These are phyloP conservation scores for Debaryomyces fabryi DNA, from an alignment of 1,139 yeast species.

Conservation along the genomic window DNA sequence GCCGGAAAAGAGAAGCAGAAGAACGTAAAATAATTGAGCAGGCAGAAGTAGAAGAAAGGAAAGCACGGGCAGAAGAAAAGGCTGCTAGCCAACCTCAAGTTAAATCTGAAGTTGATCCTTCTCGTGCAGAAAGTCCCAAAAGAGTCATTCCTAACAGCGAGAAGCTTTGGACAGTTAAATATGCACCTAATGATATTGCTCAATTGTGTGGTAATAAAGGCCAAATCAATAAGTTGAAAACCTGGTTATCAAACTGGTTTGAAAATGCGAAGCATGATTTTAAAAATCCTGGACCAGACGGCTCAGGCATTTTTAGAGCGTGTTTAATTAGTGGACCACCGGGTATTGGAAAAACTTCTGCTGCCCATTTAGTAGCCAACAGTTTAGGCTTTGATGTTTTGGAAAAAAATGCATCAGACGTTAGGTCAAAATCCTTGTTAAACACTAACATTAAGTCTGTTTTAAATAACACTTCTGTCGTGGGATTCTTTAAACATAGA, in stretches of 20 bases:
- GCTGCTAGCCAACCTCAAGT: slow-evolving; percentile 40
- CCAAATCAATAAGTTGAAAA: slow-evolving; percentile 61
- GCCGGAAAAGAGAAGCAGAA: slow-evolving; percentile 67
- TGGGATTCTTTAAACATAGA: slow-evolving; percentile 65
- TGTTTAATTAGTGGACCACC: slow-evolving; percentile 86
- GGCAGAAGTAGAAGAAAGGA: slow-evolving; percentile 42
- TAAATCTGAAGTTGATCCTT: slow-evolving; percentile 1
- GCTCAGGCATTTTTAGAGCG: slow-evolving; percentile 71
- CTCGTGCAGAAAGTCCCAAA: slow-evolving; percentile 10
- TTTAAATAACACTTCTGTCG: slow-evolving; percentile 78
- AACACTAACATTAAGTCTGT: slow-evolving; percentile 71
- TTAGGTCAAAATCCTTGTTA: slow-evolving; percentile 77
- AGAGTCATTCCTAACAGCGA: slow-evolving; percentile 48
- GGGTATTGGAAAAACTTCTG: slow-evolving; percentile 81
- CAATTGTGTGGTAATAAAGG: slow-evolving; percentile 94
- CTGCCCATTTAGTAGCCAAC: slow-evolving; percentile 74
- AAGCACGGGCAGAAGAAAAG: slow-evolving; percentile 25
- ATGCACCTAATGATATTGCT: slow-evolving; percentile 75
- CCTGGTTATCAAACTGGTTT: slow-evolving; percentile 85
- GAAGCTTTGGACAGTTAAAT: slow-evolving; percentile 87
- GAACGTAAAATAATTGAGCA: slow-evolving; percentile 55
- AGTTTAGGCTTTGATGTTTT: slow-evolving; percentile 70
- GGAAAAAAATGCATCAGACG: slow-evolving; percentile 86
- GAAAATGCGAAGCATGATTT: slow-evolving; percentile 56
- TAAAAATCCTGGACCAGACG: slow-evolving; percentile 59